These are phyloP conservation scores for Arabidopsis lyrata DNA, from an alignment of 441 rosid genomes.

Conservation along the genomic window DNA sequence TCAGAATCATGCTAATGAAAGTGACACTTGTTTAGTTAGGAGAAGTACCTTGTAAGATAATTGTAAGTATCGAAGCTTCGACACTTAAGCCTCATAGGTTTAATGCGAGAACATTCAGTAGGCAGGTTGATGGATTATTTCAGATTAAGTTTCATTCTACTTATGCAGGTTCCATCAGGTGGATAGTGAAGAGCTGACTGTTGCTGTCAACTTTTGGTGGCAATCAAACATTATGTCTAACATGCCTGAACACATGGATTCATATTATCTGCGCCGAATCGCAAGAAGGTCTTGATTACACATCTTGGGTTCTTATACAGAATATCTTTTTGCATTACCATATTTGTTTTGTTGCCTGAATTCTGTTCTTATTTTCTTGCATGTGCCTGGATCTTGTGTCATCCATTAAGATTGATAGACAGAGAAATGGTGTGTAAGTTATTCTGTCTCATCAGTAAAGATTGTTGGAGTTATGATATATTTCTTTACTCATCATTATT, in stretches of 20 bases:
- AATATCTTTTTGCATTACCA: constrained; percentile 9
- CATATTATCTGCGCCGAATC: constrained; percentile 84
- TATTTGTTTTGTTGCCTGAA: constrained; percentile 43
- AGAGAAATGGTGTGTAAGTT: constrained; percentile 79
- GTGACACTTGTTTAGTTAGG: constrained; percentile 1
- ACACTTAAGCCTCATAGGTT: background rate
- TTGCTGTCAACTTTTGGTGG: constrained; percentile 97
- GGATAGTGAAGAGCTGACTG: constrained; percentile 80
- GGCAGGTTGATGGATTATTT: constrained; percentile 32
- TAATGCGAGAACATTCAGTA: constrained; percentile 18
- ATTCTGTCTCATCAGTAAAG: constrained; percentile 29
- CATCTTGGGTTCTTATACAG: constrained; percentile 25
- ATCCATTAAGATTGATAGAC: constrained; percentile 68
- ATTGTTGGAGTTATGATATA: constrained; percentile 31
- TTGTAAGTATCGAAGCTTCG: background rate
- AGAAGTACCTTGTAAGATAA: constrained; percentile 5
- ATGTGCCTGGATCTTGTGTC: constrained; percentile 41
- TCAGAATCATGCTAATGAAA: constrained; percentile 31
- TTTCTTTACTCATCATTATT: constrained; percentile 20
- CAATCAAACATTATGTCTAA: constrained; percentile 66
- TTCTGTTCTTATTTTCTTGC: constrained; percentile 39
- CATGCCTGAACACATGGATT: constrained; percentile 87
- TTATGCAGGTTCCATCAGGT: constrained; percentile 85
- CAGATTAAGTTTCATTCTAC: constrained; percentile 35
- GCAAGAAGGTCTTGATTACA: constrained; percentile 63